Percentiles rank a stretch among this genome's conserved stretches.
Evolutionary conservation across 352 stramenopile species (phyloP).

Genomic region (Pythium pectinolyticum): DNA sequence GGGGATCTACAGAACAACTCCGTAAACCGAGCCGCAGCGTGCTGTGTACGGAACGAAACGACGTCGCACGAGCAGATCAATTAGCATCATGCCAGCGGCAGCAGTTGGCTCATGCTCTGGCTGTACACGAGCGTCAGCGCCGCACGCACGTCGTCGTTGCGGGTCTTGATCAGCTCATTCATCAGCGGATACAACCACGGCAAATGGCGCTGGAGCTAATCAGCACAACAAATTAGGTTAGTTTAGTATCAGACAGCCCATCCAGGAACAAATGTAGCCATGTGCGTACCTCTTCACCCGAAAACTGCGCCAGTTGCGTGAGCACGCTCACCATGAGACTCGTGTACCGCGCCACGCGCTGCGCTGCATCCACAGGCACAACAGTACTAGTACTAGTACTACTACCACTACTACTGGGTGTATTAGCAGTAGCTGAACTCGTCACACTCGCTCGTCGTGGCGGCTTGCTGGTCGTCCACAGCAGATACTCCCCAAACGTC

Average conservation of each 20-base stretch:
- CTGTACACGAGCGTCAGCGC: conserved; percentile 67
- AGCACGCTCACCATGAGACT: conserved; percentile 56
- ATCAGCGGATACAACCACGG: conserved; percentile 81
- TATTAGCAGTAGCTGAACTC: too few relatives aligned
- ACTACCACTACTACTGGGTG: too few relatives aligned
- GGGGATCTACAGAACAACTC: too few relatives aligned
- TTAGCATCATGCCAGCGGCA: conserved; percentile 49
- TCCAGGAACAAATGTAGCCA: conserved; percentile 2
- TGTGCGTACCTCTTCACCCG: conserved; percentile 50
- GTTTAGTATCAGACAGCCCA: neutral
- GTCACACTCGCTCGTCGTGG: neutral
- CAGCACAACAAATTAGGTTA: conserved; percentile 10
- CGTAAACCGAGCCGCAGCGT: too few relatives aligned
- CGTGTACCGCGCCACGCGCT: conserved; percentile 57
- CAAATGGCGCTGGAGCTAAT: conserved; percentile 64
- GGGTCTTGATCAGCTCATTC: conserved; percentile 68
- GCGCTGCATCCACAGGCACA: conserved; percentile 44
- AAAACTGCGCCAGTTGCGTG: conserved; percentile 47
- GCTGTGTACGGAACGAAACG: too few relatives aligned
- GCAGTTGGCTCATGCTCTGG: conserved; percentile 56
- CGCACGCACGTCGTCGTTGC: conserved; percentile 58
- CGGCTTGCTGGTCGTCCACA: conserved; percentile 43
- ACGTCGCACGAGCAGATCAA: too few relatives aligned
- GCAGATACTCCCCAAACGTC: conserved; percentile 63
- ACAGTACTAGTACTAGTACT: too few relatives aligned